These are phyloP conservation scores for Boletus speciosus DNA, from an alignment of 768 basidiomycete species.

Conservation along the genomic window DNA sequence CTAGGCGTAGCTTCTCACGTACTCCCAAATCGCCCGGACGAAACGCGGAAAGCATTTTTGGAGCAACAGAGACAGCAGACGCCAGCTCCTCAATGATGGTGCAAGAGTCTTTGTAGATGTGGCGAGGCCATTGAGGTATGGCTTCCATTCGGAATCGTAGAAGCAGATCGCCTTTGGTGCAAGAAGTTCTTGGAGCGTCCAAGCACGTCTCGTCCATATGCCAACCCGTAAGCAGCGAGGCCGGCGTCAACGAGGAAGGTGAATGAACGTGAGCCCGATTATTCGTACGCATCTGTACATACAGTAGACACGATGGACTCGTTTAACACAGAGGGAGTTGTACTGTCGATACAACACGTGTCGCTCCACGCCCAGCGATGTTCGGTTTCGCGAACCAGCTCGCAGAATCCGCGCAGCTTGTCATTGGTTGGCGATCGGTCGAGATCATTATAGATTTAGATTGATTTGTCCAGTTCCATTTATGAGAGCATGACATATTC, in stretches of 20 bases:
- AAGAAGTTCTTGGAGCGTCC: constrained; percentile 6
- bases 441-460: not conserved
- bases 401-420: constrained; percentile 1
- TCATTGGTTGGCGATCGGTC: not conserved
- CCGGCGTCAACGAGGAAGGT: not conserved
- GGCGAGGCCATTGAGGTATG: not conserved
- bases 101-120: not conserved
- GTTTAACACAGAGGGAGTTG: not conserved
- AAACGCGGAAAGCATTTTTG: not conserved
- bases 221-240: too few relatives aligned
- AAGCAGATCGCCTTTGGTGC: constrained; percentile 3
- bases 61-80: not conserved
- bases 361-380: constrained; percentile 6
- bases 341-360: not conserved
- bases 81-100: not conserved
- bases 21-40: not conserved
- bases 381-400: not conserved
- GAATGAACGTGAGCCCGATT: not conserved
- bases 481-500: constrained; percentile 12
- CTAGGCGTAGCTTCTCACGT: constrained; percentile 2
- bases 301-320: not conserved
- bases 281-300: constrained; percentile 7
- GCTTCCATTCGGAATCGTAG: constrained; percentile 3
- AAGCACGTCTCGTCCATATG: constrained; percentile 1
- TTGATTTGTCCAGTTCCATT: constrained; percentile 2